phyloP scores from a whole-genome alignment of 1,284 basidiomycete genomes.

The Boletus sp. region DNA sequence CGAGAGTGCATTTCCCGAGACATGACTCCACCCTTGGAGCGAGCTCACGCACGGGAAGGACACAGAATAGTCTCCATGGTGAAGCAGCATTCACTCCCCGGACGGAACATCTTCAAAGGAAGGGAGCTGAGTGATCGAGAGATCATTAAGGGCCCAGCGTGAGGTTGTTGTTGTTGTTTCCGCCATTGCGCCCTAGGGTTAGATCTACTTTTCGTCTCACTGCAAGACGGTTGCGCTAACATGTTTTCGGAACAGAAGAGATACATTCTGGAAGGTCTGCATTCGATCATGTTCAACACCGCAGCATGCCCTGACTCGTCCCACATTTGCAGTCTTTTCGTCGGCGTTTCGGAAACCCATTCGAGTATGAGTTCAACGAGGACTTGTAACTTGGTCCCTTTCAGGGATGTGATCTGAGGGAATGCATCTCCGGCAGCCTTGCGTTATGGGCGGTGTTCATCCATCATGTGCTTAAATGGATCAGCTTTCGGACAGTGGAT shows the following conservation, averaged over 20 bases:
- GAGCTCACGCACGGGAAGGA: constrained; percentile 49
- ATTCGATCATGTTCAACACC: constrained; percentile 40
- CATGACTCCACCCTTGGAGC: constrained; percentile 77
- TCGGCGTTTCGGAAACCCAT: constrained; percentile 74
- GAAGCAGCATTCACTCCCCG: constrained; percentile 39
- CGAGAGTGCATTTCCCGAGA: constrained; percentile 63
- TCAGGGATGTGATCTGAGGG: constrained; percentile 78
- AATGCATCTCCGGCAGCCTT: constrained; percentile 31
- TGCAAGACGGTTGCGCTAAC: constrained; percentile 3
- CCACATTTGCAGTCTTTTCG: constrained; percentile 73
- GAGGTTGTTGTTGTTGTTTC: constrained; percentile 66
- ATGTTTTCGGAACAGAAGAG: constrained; percentile 44
- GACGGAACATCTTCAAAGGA: constrained; percentile 62
- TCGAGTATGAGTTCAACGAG: constrained; percentile 80
- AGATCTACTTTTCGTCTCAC: constrained; percentile 3
- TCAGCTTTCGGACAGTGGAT: constrained; percentile 78
- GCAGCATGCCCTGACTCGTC: constrained; percentile 52
- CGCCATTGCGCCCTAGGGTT: constrained; percentile 73
- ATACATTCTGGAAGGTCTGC: constrained; percentile 81
- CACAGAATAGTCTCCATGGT: constrained; percentile 30
- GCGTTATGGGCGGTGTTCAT: constrained; percentile 12
- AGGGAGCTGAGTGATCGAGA: constrained; percentile 78
- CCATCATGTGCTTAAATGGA: constrained; percentile 48
- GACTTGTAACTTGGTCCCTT: constrained; percentile 78
- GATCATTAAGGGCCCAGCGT: constrained; percentile 73